A percentile compares a stretch with the other conserved stretches of the same genome.
These are phyloP conservation scores for Pterothamnion heteromorphum DNA, from an alignment of 31 red algal genomes.

Conservation along the genomic window DNA sequence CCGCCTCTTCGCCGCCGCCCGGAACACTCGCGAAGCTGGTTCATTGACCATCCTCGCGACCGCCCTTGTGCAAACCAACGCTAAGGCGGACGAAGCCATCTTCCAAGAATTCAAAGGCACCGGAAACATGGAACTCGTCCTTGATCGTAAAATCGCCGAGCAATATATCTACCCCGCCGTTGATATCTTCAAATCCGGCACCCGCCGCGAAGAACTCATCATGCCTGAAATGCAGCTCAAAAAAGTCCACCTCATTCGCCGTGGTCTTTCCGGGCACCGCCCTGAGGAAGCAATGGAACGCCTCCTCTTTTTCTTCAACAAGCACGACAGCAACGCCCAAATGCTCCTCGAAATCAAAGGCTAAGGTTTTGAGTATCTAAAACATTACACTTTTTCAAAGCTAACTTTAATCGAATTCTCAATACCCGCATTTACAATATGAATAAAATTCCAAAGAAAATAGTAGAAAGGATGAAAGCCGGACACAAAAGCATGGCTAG, in stretches of 20 bases:
- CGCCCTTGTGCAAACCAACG: neutral
- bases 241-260: neutral
- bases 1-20: neutral
- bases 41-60: slow-evolving; percentile 2
- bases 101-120: slow-evolving; percentile 19
- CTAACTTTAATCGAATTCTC: too few relatives aligned
- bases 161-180: neutral
- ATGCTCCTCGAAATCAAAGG: neutral
- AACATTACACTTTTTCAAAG: too few relatives aligned
- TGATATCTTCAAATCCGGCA: neutral
- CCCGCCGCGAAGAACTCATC: slow-evolving; percentile 15
- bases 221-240: neutral
- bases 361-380: too few relatives aligned
- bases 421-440: too few relatives aligned
- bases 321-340: neutral
- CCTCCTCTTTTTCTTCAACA: neutral
- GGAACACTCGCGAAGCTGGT: neutral
- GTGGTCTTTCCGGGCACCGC: neutral
- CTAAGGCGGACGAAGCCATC: neutral
- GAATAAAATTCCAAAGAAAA: too few relatives aligned
- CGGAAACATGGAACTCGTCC: neutral
- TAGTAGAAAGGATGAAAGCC: too few relatives aligned
- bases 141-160: neutral
- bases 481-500: too few relatives aligned
- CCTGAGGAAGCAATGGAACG: neutral